phyloP scores from a whole-genome alignment of 163 green algal genomes.

The Chlorella variabilis region DNA sequence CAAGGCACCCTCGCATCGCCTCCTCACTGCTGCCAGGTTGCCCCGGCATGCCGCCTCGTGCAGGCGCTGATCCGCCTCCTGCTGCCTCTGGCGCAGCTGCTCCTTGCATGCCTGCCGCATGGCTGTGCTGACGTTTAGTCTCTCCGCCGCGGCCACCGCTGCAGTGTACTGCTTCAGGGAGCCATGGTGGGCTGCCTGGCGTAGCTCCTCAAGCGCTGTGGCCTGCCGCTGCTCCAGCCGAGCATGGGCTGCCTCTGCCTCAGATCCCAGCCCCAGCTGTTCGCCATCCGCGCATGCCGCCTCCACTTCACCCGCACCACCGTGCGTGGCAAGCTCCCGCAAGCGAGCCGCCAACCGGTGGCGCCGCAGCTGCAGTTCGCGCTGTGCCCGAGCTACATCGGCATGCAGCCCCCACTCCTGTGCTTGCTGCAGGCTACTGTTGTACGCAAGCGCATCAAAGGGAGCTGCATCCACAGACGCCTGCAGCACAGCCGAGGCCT shows the following conservation, averaged over 20 bases:
- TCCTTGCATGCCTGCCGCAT: background rate
- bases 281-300: background rate
- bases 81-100: constrained; percentile 22
- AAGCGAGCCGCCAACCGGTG: background rate
- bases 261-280: constrained; percentile 2
- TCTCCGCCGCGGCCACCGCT: background rate
- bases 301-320: background rate
- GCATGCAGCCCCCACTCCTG: constrained; percentile 9
- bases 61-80: constrained; percentile 8
- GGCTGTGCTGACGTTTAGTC: background rate
- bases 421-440: background rate
- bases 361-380: background rate
- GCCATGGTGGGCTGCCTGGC: background rate
- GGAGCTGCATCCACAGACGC: background rate
- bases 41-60: background rate
- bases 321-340: background rate
- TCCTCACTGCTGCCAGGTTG: background rate
- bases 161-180: background rate
- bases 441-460: background rate
- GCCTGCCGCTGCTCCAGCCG: constrained; percentile 15
- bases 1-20: background rate
- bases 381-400: constrained; percentile 18
- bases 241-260: background rate
- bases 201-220: background rate
- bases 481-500: background rate